phyloP scores from a whole-genome alignment of 495 filamentous ascomycete genomes.

The Trichoderma parareesei region DNA sequence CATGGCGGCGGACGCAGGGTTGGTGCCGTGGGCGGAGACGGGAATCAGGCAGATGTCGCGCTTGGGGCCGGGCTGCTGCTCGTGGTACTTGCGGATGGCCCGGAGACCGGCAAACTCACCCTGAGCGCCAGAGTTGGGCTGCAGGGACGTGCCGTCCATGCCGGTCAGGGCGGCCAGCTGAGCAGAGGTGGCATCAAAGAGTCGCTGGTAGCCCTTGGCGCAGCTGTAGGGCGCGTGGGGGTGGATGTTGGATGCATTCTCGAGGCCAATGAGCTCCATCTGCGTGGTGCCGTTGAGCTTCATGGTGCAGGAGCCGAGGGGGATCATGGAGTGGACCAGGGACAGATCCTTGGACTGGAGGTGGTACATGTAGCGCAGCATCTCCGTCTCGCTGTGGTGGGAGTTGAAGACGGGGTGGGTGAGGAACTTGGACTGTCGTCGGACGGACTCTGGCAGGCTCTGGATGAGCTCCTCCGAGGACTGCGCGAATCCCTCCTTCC shows the following conservation, averaged over 20 bases:
- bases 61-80: slow-evolving; percentile 52
- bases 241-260: slow-evolving; percentile 81
- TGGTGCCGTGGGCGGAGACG: slow-evolving; percentile 94
- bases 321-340: slow-evolving; percentile 96
- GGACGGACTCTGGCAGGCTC: slow-evolving; percentile 50
- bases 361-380: slow-evolving; percentile 91
- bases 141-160: slow-evolving; percentile 82
- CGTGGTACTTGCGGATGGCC: slow-evolving; percentile 80
- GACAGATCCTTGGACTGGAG: slow-evolving; percentile 95
- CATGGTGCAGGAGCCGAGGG: slow-evolving; percentile 98
- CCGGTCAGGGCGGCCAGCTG: slow-evolving; percentile 84
- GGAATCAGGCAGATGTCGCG: slow-evolving; percentile 95
- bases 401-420: slow-evolving; percentile 96
- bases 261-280: slow-evolving; percentile 39
- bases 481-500: slow-evolving; percentile 5
- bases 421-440: slow-evolving; percentile 67
- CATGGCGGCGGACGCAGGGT: slow-evolving; percentile 95
- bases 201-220: slow-evolving; percentile 56
- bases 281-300: slow-evolving; percentile 80
- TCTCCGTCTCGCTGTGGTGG: slow-evolving; percentile 92
- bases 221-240: slow-evolving; percentile 63
- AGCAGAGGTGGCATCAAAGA: slow-evolving; percentile 64
- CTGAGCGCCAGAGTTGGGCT: slow-evolving; percentile 96
- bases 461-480: slow-evolving; percentile 18
- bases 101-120: slow-evolving; percentile 95